These are phyloP conservation scores for Mucor indicus DNA, from an alignment of 371 early-diverging fungal genomes.

Conservation along the genomic window DNA sequence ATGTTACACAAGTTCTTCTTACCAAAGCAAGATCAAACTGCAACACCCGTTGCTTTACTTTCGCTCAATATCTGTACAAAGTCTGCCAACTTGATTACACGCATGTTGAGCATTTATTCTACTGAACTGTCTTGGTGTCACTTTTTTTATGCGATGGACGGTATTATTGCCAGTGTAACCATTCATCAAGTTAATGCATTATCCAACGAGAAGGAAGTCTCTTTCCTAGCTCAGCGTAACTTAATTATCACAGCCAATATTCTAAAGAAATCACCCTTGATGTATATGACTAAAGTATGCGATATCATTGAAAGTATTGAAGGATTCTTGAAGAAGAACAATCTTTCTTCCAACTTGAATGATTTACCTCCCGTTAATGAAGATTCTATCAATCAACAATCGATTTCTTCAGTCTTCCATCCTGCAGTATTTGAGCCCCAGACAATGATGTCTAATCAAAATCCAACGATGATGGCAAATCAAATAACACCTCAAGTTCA, in stretches of 20 bases:
- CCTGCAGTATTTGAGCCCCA: slow-evolving; percentile 28
- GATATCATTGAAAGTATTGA: slow-evolving; percentile 50
- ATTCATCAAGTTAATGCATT: slow-evolving; percentile 47
- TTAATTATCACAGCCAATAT: slow-evolving; percentile 38
- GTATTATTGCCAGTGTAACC: slow-evolving; percentile 39
- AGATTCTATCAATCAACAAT: slow-evolving; percentile 42
- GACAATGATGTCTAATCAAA: slow-evolving; percentile 34
- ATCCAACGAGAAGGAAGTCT: slow-evolving; percentile 37
- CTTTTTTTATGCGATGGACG: slow-evolving; percentile 42
- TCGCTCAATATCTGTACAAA: slow-evolving; percentile 33
- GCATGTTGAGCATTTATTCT: slow-evolving; percentile 38
- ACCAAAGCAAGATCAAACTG: slow-evolving; percentile 33
- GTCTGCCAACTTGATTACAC: slow-evolving; percentile 33
- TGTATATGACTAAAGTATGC: slow-evolving; percentile 49
- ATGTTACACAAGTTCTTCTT: slow-evolving; percentile 49
- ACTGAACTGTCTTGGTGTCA: slow-evolving; percentile 40
- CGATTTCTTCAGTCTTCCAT: slow-evolving; percentile 28
- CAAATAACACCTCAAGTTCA: slow-evolving; percentile 26
- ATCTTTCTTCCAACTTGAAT: slow-evolving; percentile 19
- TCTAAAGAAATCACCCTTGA: slow-evolving; percentile 38
- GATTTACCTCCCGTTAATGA: slow-evolving; percentile 35
- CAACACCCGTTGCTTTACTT: slow-evolving; percentile 27
- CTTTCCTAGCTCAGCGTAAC: slow-evolving; percentile 37
- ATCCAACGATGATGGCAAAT: slow-evolving; percentile 15
- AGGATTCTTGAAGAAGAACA: slow-evolving; percentile 25